These are phyloP conservation scores for California macrophylla DNA, from an alignment of 441 rosid genomes.

Conservation along the genomic window DNA sequence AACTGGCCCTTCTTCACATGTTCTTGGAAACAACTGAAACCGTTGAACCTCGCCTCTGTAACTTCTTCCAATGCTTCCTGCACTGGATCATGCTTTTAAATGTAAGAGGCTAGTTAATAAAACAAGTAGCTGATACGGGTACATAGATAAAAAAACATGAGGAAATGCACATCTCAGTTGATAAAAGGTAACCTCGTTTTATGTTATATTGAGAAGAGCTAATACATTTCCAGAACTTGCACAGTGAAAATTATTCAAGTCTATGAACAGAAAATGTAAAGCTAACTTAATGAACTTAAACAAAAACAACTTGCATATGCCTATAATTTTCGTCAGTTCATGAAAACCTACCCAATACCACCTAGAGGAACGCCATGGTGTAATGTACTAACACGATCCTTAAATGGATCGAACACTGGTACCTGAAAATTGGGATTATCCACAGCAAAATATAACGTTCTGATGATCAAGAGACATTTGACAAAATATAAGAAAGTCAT, in stretches of 20 bases:
- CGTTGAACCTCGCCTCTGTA: background rate
- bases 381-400: background rate
- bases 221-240: too few species aligned
- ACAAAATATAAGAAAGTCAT: background rate
- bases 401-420: background rate
- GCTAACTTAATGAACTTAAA: too few species aligned
- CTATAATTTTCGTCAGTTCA: too few species aligned
- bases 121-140: background rate
- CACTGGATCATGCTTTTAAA: background rate
- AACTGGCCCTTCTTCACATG: background rate
- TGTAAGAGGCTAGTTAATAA: background rate
- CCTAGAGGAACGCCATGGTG: background rate
- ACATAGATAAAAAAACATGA: background rate
- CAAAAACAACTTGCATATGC: too few species aligned
- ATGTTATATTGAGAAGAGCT: too few species aligned
- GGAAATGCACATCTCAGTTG: background rate
- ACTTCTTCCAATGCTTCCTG: slow-evolving; percentile 2
- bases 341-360: slow-evolving; percentile 2
- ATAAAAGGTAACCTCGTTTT: background rate
- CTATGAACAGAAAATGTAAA: too few species aligned
- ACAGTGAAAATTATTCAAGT: too few species aligned
- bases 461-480: background rate
- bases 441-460: background rate
- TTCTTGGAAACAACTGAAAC: background rate
- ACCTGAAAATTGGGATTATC: background rate